These are phyloP conservation scores for Penicillium lividum DNA, from an alignment of 495 filamentous ascomycete genomes.

Conservation along the genomic window DNA sequence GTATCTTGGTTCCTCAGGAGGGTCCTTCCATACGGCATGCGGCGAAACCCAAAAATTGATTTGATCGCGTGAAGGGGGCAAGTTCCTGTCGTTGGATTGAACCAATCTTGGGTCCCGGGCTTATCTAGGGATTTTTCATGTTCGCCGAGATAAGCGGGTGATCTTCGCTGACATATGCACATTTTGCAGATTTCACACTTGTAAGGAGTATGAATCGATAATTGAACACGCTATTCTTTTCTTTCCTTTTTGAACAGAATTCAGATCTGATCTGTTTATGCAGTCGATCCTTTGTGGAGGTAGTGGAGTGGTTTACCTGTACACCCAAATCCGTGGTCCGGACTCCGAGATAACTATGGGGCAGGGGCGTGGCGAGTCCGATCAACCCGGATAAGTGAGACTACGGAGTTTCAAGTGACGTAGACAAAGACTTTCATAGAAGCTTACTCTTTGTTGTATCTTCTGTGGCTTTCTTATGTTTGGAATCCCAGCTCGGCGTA, in stretches of 20 bases:
- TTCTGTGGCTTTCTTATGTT: neutral
- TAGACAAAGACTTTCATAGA: neutral
- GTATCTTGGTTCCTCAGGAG: neutral
- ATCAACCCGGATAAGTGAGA: neutral
- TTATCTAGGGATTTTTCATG: slow-evolving; percentile 16
- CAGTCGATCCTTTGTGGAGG: neutral
- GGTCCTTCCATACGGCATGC: neutral
- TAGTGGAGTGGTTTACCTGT: neutral
- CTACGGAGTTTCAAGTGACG: neutral
- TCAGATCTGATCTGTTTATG: neutral
- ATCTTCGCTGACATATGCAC: slow-evolving; percentile 1
- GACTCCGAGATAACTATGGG: neutral
- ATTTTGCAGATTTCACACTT: neutral
- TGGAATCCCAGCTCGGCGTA: neutral
- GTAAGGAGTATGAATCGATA: slow-evolving; percentile 13
- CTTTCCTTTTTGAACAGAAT: neutral
- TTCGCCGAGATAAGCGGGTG: slow-evolving; percentile 19
- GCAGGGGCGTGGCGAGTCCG: neutral
- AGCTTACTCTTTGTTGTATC: neutral
- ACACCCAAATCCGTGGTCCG: neutral
- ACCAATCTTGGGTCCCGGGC: slow-evolving; percentile 21
- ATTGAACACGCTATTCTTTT: slow-evolving; percentile 9
- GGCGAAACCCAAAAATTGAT: slow-evolving; percentile 16
- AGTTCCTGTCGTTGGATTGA: neutral
- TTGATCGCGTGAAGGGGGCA: neutral